These are phyloP conservation scores for Basidioascus undulatus DNA, from an alignment of 768 basidiomycete genomes.

Conservation along the genomic window DNA sequence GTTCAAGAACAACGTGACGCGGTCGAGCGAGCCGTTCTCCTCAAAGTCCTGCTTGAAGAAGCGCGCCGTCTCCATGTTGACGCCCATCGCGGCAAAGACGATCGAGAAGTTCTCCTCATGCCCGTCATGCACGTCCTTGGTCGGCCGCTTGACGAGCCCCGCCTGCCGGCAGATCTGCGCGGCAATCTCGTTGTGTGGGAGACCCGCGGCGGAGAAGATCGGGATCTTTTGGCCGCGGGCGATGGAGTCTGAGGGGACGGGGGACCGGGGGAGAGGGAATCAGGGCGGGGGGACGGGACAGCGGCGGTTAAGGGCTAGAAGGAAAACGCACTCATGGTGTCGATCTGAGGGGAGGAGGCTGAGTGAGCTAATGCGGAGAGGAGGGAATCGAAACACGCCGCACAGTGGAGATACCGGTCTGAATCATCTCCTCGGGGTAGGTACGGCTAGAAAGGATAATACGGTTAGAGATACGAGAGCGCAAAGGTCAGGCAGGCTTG, in stretches of 20 bases:
- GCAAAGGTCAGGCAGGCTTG: too few species aligned
- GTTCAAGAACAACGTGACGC: constrained; percentile 95
- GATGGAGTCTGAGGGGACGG: constrained; percentile 82
- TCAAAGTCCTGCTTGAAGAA: constrained; percentile 99
- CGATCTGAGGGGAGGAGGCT: too few species aligned
- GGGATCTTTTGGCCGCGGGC: constrained; percentile 99
- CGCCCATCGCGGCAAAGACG: constrained; percentile 99
- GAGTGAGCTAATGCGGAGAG: too few species aligned
- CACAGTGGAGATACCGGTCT: constrained; percentile 99
- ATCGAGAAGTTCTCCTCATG: constrained; percentile 99
- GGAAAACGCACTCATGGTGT: too few species aligned
- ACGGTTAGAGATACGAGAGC: too few species aligned
- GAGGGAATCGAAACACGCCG: too few species aligned
- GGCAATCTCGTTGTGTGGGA: constrained; percentile 99
- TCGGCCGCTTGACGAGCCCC: constrained; percentile 84
- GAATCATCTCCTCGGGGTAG: constrained; percentile 99
- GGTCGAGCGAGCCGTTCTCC: constrained; percentile 89
- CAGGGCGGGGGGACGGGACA: too few species aligned
- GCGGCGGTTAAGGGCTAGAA: too few species aligned
- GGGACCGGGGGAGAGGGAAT: too few species aligned
- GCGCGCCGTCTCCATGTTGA: constrained; percentile 98
- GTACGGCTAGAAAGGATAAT: too few species aligned
- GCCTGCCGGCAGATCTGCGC: constrained; percentile 99
- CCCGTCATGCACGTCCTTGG: constrained; percentile 91
- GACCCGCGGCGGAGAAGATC: constrained; percentile 94